Conservation (phyloP, 768 basidiomycete genomes). For the Tubosaeta sp. region DNA sequence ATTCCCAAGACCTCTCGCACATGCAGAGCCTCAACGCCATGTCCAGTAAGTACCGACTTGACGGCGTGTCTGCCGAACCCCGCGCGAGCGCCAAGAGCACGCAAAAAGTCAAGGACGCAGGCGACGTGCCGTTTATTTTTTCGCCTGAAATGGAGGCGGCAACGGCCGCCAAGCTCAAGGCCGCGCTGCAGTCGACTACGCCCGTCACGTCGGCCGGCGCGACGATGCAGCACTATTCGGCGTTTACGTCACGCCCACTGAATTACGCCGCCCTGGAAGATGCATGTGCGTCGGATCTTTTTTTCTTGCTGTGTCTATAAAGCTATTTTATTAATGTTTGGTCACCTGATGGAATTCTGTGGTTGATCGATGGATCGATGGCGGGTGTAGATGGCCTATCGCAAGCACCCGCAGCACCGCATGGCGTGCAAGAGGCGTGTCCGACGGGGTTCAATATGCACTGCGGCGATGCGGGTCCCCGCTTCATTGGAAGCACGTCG, state of each 20-base stretch:
- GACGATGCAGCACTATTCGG: slow-evolving; percentile 10
- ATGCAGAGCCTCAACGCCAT: slow-evolving; percentile 23
- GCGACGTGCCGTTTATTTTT: slow-evolving; percentile 30
- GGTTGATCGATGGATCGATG: not conserved
- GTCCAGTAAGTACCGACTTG: slow-evolving; percentile 22
- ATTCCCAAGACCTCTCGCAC: slow-evolving; percentile 20
- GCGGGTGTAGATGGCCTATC: slow-evolving; percentile 5
- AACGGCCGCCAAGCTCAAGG: slow-evolving; percentile 26
- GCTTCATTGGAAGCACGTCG: slow-evolving; percentile 19
- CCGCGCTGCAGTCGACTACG: slow-evolving; percentile 19
- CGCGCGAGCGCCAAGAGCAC: slow-evolving; percentile 10
- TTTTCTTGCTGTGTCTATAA: slow-evolving; percentile 1
- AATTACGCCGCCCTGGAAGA: slow-evolving; percentile 21
- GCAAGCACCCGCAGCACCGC: slow-evolving; percentile 5
- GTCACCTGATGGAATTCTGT: not conserved
- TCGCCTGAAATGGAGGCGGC: slow-evolving; percentile 29
- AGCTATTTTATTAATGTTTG: not conserved
- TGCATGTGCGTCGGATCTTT: slow-evolving; percentile 25
- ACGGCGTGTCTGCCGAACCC: slow-evolving; percentile 9
- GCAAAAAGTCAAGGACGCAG: slow-evolving; percentile 27
- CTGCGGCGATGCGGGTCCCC: slow-evolving; percentile 3
- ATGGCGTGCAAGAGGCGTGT: slow-evolving; percentile 5
- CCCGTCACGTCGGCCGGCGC: slow-evolving; percentile 1
- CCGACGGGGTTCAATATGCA: slow-evolving; percentile 2
- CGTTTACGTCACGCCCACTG: slow-evolving; percentile 17